Conservation (phyloP, 257 asterid species). For the Solanum infundibuliforme region DNA sequence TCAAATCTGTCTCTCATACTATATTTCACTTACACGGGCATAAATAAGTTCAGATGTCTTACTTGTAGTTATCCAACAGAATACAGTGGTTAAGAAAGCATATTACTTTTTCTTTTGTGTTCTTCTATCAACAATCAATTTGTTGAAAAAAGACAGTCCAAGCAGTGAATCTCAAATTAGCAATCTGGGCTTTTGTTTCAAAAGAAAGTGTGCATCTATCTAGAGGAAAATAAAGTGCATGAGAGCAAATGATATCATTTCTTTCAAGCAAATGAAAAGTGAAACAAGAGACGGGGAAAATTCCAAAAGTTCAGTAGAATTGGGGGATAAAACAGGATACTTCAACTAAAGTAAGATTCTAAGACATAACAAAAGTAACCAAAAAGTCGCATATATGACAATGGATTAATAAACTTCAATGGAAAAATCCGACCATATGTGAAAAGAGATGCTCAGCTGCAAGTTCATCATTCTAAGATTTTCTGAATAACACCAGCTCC, state of each 20-base stretch:
- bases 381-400: constrained; percentile 4
- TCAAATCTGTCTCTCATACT: neutral
- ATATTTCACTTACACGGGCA: neutral
- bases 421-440: neutral
- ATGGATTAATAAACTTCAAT: neutral
- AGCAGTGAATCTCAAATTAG: neutral
- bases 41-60: neutral
- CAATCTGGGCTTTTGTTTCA: neutral
- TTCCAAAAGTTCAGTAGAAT: constrained; percentile 8
- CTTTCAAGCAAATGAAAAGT: neutral
- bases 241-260: neutral
- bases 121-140: neutral
- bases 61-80: neutral
- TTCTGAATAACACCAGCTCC: constrained; percentile 89
- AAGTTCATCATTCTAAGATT: constrained; percentile 45
- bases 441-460: neutral
- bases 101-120: neutral
- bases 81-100: neutral
- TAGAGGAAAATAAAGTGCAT: neutral
- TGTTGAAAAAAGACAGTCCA: neutral
- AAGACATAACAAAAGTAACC: constrained; percentile 1
- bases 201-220: neutral
- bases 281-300: neutral
- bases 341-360: constrained; percentile 24
- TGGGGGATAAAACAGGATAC: constrained; percentile 16